phyloP scores from a whole-genome alignment of 129 eudicot genomes.

The Flaveria sonorensis region DNA sequence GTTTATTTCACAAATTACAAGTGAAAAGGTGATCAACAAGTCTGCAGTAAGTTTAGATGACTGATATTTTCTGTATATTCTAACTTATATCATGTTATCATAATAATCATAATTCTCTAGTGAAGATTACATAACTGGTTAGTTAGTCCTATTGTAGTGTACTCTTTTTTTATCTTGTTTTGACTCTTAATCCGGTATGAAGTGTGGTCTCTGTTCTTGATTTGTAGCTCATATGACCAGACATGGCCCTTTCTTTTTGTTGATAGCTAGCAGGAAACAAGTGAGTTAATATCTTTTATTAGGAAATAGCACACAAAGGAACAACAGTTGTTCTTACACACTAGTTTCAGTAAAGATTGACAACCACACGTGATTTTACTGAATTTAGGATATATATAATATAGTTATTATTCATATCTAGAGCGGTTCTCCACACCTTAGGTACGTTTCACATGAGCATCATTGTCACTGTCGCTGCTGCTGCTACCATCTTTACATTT shows the following conservation, averaged over 20 bases:
- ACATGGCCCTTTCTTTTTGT: not conserved
- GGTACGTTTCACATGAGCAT: constrained; percentile 22
- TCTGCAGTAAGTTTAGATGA: constrained; percentile 16
- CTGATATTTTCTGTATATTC: constrained; percentile 30
- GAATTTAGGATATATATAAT: constrained; percentile 3
- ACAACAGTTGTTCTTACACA: constrained; percentile 22
- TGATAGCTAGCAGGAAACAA: not conserved
- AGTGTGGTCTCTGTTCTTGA: not conserved
- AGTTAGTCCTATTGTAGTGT: constrained; percentile 2
- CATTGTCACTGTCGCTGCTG: constrained; percentile 39
- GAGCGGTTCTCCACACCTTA: constrained; percentile 21
- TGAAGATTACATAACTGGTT: not conserved
- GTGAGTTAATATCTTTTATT: constrained; percentile 17
- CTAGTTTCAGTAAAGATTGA: constrained; percentile 13
- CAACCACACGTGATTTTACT: constrained; percentile 20
- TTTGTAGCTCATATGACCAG: constrained; percentile 8
- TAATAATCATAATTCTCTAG: constrained; percentile 15
- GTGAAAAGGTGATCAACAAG: constrained; percentile 31
- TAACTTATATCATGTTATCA: not conserved
- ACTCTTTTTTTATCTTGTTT: not conserved
- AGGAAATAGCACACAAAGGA: constrained; percentile 13
- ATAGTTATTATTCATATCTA: not conserved
- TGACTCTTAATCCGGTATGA: not conserved
- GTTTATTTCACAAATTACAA: constrained; percentile 47
- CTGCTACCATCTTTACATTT: constrained; percentile 24